Conservation (phyloP, 768 basidiomycete species). For the Trametes villosa region DNA sequence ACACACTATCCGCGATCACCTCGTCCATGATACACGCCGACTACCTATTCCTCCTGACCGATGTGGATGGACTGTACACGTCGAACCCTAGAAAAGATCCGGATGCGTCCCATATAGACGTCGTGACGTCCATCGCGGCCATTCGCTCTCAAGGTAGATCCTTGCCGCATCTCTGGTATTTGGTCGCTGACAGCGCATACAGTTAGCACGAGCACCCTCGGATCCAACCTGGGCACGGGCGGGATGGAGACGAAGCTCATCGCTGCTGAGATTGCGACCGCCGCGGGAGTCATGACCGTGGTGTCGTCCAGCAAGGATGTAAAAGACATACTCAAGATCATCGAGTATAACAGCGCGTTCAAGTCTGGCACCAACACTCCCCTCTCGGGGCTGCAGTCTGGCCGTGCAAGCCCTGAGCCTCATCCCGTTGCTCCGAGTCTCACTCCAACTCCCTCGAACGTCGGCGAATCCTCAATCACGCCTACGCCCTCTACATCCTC, state of each 20-base stretch:
- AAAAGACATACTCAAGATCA: conserved; percentile 74
- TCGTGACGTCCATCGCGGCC: conserved; percentile 80
- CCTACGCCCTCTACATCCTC: conserved; percentile 18
- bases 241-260: conserved; percentile 99
- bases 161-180: background rate
- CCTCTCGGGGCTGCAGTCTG: conserved; percentile 34
- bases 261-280: conserved; percentile 96
- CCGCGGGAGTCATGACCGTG: conserved; percentile 90
- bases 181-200: background rate
- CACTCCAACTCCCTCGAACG: conserved; percentile 20
- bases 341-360: conserved; percentile 68
- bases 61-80: conserved; percentile 95
- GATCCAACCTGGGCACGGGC: conserved; percentile 93
- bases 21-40: conserved; percentile 98
- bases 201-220: conserved; percentile 94
- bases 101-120: conserved; percentile 74
- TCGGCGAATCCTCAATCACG: conserved; percentile 6
- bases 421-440: background rate
- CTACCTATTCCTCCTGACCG: conserved; percentile 94
- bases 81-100: conserved; percentile 94
- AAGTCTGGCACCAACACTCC: conserved; percentile 44
- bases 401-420: conserved; percentile 25
- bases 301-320: conserved; percentile 86
- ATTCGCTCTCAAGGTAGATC: conserved; percentile 79
- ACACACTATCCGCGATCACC: conserved; percentile 96